Conservation (phyloP, 768 basidiomycete species). For the Lyophyllum semitale region DNA sequence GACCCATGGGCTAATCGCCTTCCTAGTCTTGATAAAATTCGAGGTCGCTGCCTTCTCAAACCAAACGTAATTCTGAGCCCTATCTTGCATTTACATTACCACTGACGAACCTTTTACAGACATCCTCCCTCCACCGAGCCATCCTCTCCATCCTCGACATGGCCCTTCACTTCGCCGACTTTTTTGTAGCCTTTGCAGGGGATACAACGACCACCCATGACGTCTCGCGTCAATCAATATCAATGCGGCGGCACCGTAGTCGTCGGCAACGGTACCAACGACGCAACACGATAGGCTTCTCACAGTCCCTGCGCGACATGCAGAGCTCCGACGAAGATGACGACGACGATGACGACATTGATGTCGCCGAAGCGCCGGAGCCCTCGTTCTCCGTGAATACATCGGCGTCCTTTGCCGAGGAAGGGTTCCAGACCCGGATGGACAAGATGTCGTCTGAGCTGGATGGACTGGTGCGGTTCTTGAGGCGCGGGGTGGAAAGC, state of each 20-base stretch:
- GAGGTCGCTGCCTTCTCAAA: conserved; percentile 64
- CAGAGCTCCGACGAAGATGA: conserved; percentile 51
- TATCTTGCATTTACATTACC: background rate
- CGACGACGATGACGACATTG: conserved; percentile 38
- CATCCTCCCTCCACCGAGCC: conserved; percentile 61
- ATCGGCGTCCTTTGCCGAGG: conserved; percentile 39
- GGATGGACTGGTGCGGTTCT: conserved; percentile 69
- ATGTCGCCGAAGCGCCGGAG: conserved; percentile 29
- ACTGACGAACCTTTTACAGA: conserved; percentile 41
- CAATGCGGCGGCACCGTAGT: conserved; percentile 61
- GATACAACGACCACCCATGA: conserved; percentile 63
- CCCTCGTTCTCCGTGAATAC: conserved; percentile 45
- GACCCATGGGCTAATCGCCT: conserved; percentile 32
- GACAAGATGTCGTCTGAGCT: conserved; percentile 71
- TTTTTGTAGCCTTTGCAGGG: conserved; percentile 61
- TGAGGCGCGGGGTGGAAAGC: conserved; percentile 69
- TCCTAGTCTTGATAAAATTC: conserved; percentile 51
- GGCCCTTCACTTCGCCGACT: conserved; percentile 66
- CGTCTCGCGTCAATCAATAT: conserved; percentile 50
- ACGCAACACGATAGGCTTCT: conserved; percentile 64
- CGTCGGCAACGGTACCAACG: conserved; percentile 57
- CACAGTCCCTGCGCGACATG: conserved; percentile 34
- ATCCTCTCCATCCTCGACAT: conserved; percentile 75
- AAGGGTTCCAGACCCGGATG: conserved; percentile 49
- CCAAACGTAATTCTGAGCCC: conserved; percentile 43